Conservation (phyloP, 176 grass and related monocot species). For the Saccharum spontaneum region DNA sequence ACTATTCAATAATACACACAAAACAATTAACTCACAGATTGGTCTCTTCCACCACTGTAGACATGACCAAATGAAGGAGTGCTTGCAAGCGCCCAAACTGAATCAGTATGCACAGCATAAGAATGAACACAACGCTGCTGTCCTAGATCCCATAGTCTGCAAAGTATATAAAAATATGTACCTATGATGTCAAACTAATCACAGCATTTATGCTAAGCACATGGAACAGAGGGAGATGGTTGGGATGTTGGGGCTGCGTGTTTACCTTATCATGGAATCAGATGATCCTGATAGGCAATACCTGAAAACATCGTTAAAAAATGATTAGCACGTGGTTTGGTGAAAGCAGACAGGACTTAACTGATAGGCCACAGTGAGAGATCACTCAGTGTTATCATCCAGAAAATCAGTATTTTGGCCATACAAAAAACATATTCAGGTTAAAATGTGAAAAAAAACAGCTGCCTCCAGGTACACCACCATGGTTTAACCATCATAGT, state of each 20-base stretch:
- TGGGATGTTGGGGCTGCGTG: not conserved
- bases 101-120: slow-evolving; percentile 97
- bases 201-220: not conserved
- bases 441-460: not conserved
- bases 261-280: slow-evolving; percentile 98
- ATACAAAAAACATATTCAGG: not conserved
- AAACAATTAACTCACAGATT: slow-evolving; percentile 67
- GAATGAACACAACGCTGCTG: slow-evolving; percentile 97
- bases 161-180: slow-evolving; percentile 27
- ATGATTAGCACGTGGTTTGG: not conserved
- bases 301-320: slow-evolving; percentile 50
- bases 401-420: not conserved
- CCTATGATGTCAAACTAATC: not conserved
- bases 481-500: not conserved
- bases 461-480: not conserved
- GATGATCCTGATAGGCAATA: slow-evolving; percentile 94
- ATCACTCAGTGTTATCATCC: not conserved
- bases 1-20: slow-evolving; percentile 11
- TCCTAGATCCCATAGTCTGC: slow-evolving; percentile 96
- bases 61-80: slow-evolving; percentile 87
- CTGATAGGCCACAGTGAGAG: not conserved
- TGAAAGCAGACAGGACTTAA: slow-evolving; percentile 3
- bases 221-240: not conserved
- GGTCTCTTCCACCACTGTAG: slow-evolving; percentile 98
- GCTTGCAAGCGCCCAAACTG: slow-evolving; percentile 89